Conservation (phyloP, 495 filamentous ascomycete species). For the Aspergillus sclerotioniger region DNA sequence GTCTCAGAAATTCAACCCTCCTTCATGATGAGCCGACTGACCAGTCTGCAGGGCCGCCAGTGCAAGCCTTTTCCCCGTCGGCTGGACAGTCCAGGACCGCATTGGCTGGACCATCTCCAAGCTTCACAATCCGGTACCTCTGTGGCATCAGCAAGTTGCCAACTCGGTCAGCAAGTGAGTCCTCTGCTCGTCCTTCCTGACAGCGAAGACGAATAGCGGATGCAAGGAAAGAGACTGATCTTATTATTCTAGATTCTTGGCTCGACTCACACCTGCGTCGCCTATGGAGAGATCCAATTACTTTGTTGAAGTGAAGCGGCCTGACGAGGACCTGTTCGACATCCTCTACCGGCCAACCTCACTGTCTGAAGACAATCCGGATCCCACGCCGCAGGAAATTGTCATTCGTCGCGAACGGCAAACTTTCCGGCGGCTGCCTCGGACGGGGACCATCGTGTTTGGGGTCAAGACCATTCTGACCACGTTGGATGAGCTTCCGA, state of each 20-base stretch:
- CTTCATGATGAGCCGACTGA: constrained; percentile 4
- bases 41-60: constrained; percentile 44
- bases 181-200: neutral
- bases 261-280: constrained; percentile 41
- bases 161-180: constrained; percentile 53
- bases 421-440: constrained; percentile 52
- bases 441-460: constrained; percentile 49
- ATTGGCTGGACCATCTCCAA: constrained; percentile 55
- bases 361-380: constrained; percentile 34
- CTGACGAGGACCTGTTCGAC: constrained; percentile 41
- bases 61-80: constrained; percentile 56
- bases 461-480: constrained; percentile 54
- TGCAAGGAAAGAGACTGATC: constrained; percentile 4
- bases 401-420: constrained; percentile 54
- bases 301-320: constrained; percentile 49
- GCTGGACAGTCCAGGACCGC: constrained; percentile 54
- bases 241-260: constrained; percentile 40
- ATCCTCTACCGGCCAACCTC: constrained; percentile 37
- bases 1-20: constrained; percentile 14
- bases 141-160: constrained; percentile 54
- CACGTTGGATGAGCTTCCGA: constrained; percentile 44
- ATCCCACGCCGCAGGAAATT: constrained; percentile 40
- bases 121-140: constrained; percentile 51
- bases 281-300: constrained; percentile 56
- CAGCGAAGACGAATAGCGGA: neutral